A percentile compares a stretch with the other conserved stretches of the same genome.
These are phyloP conservation scores for Yamadazyma sp. DNA, from an alignment of 1,139 yeast genomes.

Conservation along the genomic window DNA sequence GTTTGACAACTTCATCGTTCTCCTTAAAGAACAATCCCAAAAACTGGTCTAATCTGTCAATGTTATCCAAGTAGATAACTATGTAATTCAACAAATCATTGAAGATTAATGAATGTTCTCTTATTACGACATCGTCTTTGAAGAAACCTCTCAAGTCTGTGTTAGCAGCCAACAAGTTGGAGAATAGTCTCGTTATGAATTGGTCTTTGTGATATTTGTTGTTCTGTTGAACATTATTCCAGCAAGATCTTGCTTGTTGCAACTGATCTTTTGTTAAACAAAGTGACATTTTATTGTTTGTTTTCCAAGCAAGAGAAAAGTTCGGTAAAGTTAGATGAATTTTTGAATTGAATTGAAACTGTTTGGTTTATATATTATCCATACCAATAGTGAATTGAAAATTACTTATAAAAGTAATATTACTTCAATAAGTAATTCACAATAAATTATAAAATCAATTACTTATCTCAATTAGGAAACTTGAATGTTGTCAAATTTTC, in stretches of 20 bases:
- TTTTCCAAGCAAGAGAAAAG: too few species aligned
- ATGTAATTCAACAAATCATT: constrained; percentile 38
- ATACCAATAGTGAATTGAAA: not conserved
- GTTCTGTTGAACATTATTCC: constrained; percentile 31
- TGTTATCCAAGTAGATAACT: constrained; percentile 32
- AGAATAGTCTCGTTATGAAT: constrained; percentile 30
- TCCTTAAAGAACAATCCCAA: constrained; percentile 35
- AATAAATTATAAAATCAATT: constrained; percentile 8
- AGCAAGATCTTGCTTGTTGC: constrained; percentile 27
- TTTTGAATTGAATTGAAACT: not conserved
- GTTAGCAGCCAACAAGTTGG: constrained; percentile 35
- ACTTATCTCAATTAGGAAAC: constrained; percentile 9
- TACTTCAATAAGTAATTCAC: constrained; percentile 10
- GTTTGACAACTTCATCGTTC: constrained; percentile 27
- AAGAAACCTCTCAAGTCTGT: constrained; percentile 27
- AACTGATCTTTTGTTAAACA: constrained; percentile 14
- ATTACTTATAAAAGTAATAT: constrained; percentile 13
- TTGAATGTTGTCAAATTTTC: not conserved
- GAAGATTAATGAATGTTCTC: constrained; percentile 34
- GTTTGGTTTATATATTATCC: constrained; percentile 2
- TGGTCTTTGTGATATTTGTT: constrained; percentile 30
- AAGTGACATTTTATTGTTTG: constrained; percentile 12
- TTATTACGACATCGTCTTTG: constrained; percentile 23
- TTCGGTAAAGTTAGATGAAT: not conserved
- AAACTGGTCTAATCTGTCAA: constrained; percentile 32